Base-by-base conservation (phyloP, 73 alveolate genomes). In the Blepharisma japonicum region DNA sequence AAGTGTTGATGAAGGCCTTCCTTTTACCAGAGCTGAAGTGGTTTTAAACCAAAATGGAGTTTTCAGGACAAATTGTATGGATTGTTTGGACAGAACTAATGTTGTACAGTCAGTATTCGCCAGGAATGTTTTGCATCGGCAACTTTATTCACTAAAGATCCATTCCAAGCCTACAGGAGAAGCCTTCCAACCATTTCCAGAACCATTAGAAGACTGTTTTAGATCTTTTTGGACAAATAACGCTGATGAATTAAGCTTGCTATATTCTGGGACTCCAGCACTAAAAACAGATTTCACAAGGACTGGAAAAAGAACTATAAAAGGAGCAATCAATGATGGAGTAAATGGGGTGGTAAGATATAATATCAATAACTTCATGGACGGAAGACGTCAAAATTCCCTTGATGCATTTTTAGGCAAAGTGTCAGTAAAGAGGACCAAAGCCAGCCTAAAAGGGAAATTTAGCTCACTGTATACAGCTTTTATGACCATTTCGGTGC, bases 241-340 rank as follows among this genome's bases (percentile, higher is more conserved):
- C 80, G 99, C 99, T 7, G 98, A 96, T 83, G 91, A 81, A 0
- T 71, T 94, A 55, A 86, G 97, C 71, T 74, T 86, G 39, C 82
- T 96, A n/a, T 96, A 96, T 83, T 71, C 99, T 7, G 99, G 99
- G 4, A 96, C 99, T 7, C 97, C 97, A 9, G 99, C 99, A 0
- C 80, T 96, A 68, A 96, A 96, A 81, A 95, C 99, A 53, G 99
- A 95, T 90, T 96, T 95, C 82, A 96, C 98, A 0, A 82, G 98
- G 80, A 94, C 98, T 7, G 99, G 99, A 14, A 96, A 95, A 84
- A 71, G 99, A 85, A 95, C 99, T 0, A 54, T 71, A 14, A 56
- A 56, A 54, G 99, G 99, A 4, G 92, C 96, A 45, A 45, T 96
- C 23, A 67, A 87, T 25, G 99, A 96, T 80, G 99, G 99, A 6